Percentiles rank a stretch among this genome's conserved stretches.
Conservation (phyloP, 1,284 basidiomycete species). For the Leccinum angustisporum region DNA sequence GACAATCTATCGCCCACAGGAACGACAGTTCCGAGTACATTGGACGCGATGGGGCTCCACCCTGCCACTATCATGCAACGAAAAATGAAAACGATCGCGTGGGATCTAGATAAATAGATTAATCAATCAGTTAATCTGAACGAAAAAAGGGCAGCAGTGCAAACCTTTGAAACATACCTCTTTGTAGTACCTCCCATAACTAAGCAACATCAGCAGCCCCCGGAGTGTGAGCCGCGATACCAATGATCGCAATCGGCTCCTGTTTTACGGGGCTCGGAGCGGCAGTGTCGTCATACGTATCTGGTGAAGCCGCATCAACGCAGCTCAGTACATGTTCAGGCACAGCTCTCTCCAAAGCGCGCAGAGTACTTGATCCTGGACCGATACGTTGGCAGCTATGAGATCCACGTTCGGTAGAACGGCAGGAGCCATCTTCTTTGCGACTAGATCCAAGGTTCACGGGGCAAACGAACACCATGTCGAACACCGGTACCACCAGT, state of each 20-base stretch:
- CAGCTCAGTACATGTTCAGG: slow-evolving; percentile 26
- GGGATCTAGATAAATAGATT: slow-evolving; percentile 49
- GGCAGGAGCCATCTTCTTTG: slow-evolving; percentile 31
- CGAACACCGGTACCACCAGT: slow-evolving; percentile 49
- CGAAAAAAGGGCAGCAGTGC: slow-evolving; percentile 8
- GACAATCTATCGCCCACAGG: slow-evolving; percentile 47
- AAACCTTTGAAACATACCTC: slow-evolving; percentile 58
- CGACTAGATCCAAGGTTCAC: slow-evolving; percentile 54
- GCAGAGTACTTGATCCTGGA: slow-evolving; percentile 48
- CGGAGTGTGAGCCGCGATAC: slow-evolving; percentile 68
- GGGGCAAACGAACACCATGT: slow-evolving; percentile 57
- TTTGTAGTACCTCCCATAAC: slow-evolving; percentile 60
- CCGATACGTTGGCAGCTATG: slow-evolving; percentile 52
- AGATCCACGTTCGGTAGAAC: slow-evolving; percentile 30
- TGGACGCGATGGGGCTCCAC: slow-evolving; percentile 57
- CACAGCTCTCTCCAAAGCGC: slow-evolving; percentile 40
- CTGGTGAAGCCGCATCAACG: slow-evolving; percentile 34
- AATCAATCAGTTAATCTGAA: slow-evolving; percentile 8
- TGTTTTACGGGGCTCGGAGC: slow-evolving; percentile 28
- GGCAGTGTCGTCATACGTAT: slow-evolving; percentile 2
- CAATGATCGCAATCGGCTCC: slow-evolving; percentile 66
- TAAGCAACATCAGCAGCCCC: slow-evolving; percentile 47
- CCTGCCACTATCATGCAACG: slow-evolving; percentile 35
- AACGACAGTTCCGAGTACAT: slow-evolving; percentile 53
- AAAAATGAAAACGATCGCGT: slow-evolving; percentile 51